A percentile compares a stretch with the other conserved stretches of the same genome.
Evolutionary conservation across 495 filamentous ascomycete genomes (phyloP).

Genomic region (Daldinia loculata): DNA sequence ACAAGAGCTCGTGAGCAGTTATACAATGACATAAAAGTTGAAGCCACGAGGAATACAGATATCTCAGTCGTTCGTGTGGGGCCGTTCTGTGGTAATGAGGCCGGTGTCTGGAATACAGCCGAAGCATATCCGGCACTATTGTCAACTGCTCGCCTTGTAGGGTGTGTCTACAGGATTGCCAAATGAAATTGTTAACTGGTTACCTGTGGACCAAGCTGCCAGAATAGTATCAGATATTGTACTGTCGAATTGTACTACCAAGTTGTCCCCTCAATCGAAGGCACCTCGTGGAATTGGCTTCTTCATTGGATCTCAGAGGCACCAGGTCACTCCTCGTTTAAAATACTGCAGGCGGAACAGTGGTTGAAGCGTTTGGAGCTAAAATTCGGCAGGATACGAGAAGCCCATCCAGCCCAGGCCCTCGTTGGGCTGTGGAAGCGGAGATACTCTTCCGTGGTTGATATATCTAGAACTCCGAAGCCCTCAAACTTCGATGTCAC

Average conservation of each 20-base stretch:
- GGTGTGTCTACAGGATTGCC: slow-evolving; percentile 61
- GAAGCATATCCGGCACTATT: slow-evolving; percentile 67
- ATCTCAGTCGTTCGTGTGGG: slow-evolving; percentile 66
- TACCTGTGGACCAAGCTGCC: slow-evolving; percentile 66
- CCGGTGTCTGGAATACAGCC: slow-evolving; percentile 64
- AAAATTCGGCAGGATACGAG: slow-evolving; percentile 27
- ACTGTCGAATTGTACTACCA: neutral
- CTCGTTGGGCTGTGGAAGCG: slow-evolving; percentile 59
- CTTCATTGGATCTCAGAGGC: slow-evolving; percentile 53
- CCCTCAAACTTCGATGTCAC: slow-evolving; percentile 21
- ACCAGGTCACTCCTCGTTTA: slow-evolving; percentile 42
- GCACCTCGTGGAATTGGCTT: slow-evolving; percentile 55
- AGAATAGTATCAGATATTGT: slow-evolving; percentile 54
- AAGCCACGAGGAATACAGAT: slow-evolving; percentile 42
- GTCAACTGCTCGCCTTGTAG: slow-evolving; percentile 57
- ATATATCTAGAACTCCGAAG: neutral
- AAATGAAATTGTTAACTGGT: slow-evolving; percentile 59
- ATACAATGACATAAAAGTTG: neutral
- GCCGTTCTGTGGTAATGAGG: slow-evolving; percentile 63
- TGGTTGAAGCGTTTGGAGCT: slow-evolving; percentile 56
- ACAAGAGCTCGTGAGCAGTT: slow-evolving; percentile 46
- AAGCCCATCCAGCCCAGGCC: slow-evolving; percentile 50
- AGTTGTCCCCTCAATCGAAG: neutral
- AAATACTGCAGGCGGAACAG: slow-evolving; percentile 47
- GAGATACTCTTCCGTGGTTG: slow-evolving; percentile 5